These are phyloP conservation scores for Penicillium sp. DNA, from an alignment of 2,329 filamentous ascomycete species.

Conservation along the genomic window DNA sequence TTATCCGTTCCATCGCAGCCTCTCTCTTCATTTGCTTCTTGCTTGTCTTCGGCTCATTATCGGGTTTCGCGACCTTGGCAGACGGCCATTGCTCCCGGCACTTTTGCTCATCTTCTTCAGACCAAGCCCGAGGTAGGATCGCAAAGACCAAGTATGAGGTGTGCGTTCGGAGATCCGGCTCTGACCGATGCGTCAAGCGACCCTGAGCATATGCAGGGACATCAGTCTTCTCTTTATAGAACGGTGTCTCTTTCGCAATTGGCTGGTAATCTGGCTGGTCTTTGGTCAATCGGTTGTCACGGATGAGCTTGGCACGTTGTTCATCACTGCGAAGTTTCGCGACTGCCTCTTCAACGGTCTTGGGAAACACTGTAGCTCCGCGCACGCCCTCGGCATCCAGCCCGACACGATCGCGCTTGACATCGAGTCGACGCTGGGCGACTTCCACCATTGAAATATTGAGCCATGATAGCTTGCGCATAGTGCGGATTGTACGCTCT, in stretches of 20 bases:
- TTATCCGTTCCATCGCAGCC: constrained; percentile 49
- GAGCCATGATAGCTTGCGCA: constrained; percentile 82
- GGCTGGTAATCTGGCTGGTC: constrained; percentile 21
- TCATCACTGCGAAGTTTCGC: constrained; percentile 72
- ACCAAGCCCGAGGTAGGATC: constrained; percentile 82
- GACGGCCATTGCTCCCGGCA: constrained; percentile 66
- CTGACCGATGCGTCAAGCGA: constrained; percentile 73
- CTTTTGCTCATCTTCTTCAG: constrained; percentile 72
- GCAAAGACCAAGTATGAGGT: constrained; percentile 98
- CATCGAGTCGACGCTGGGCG: constrained; percentile 73
- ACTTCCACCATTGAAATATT: constrained; percentile 94
- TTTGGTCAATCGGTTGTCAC: constrained; percentile 41
- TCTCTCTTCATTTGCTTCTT: constrained; percentile 42
- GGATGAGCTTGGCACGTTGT: constrained; percentile 64
- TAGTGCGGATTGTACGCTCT: constrained; percentile 74
- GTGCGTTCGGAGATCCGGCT: constrained; percentile 89
- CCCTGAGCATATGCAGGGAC: constrained; percentile 70
- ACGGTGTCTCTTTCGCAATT: constrained; percentile 18
- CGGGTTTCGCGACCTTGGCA: constrained; percentile 48
- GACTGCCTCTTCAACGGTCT: constrained; percentile 76
- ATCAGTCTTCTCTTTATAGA: constrained; percentile 31
- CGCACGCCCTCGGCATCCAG: constrained; percentile 65
- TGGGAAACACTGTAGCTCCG: constrained; percentile 65
- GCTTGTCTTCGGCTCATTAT: constrained; percentile 33
- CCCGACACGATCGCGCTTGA: constrained; percentile 77